Conservation (phyloP, 495 filamentous ascomycete species). For the Platismatia glauca region DNA sequence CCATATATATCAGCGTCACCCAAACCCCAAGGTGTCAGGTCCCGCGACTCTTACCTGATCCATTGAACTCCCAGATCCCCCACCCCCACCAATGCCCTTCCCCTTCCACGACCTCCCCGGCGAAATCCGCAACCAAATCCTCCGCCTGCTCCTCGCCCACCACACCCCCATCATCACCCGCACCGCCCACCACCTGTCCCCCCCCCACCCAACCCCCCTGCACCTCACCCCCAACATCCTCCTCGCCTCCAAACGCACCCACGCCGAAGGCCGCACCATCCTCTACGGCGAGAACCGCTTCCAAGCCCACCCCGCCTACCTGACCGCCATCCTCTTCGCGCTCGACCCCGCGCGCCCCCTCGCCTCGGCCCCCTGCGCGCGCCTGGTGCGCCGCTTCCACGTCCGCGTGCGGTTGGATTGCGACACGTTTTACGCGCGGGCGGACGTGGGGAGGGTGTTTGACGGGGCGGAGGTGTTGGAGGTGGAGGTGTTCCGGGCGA, state of each 20-base stretch:
- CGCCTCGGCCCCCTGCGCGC: not conserved
- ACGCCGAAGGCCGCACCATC: slow-evolving; percentile 36
- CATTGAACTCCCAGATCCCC: not conserved
- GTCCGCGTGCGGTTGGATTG: slow-evolving; percentile 14
- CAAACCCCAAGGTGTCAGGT: not conserved
- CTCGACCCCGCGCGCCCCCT: slow-evolving; percentile 12
- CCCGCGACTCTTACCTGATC: not conserved
- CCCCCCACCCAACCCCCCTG: not conserved
- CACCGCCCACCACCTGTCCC: slow-evolving; percentile 39
- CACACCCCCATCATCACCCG: slow-evolving; percentile 45
- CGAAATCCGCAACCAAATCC: slow-evolving; percentile 54
- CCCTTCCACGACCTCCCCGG: slow-evolving; percentile 53
- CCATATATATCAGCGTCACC: not conserved
- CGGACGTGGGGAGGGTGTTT: slow-evolving; percentile 3
- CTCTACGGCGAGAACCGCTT: slow-evolving; percentile 46
- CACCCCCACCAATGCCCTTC: slow-evolving; percentile 34
- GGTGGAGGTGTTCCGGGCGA: slow-evolving; percentile 20
- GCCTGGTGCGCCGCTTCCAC: slow-evolving; percentile 8
- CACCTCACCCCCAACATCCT: slow-evolving; percentile 36
- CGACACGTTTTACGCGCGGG: slow-evolving; percentile 9
- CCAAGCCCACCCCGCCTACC: slow-evolving; percentile 40
- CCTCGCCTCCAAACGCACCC: slow-evolving; percentile 29
- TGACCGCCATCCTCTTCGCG: slow-evolving; percentile 27
- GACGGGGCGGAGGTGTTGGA: slow-evolving; percentile 7
- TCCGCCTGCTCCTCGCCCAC: slow-evolving; percentile 42